These are phyloP conservation scores for Entamoeba histolytica DNA, from an alignment of 208 protist species.

Conservation along the genomic window DNA sequence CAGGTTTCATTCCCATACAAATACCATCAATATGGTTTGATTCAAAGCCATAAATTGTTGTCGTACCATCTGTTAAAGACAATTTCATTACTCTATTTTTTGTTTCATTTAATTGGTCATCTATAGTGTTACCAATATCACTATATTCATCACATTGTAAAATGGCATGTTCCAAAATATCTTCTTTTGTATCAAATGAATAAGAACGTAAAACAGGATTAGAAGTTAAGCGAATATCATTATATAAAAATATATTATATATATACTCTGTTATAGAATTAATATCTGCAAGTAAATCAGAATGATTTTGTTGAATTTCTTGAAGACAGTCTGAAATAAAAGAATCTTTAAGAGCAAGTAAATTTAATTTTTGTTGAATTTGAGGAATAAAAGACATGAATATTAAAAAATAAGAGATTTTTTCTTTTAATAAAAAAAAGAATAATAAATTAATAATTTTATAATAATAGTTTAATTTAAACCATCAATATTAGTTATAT, in stretches of 20 bases:
- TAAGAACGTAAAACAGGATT: neutral
- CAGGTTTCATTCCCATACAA: neutral
- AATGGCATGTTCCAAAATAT: neutral
- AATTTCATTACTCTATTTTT: neutral
- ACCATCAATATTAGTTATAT: neutral
- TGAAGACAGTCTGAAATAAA: neutral
- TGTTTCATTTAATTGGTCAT: neutral
- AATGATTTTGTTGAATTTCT: neutral
- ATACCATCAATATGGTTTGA: neutral
- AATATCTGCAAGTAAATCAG: neutral
- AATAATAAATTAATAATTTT: neutral
- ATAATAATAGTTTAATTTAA: neutral
- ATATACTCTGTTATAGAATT: neutral
- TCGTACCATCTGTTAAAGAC: neutral
- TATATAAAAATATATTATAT: neutral
- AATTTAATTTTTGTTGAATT: neutral
- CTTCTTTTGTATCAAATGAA: neutral
- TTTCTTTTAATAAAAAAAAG: neutral
- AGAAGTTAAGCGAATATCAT: neutral
- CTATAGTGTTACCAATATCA: neutral
- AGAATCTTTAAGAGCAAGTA: neutral
- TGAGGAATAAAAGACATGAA: neutral
- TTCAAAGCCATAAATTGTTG: neutral
- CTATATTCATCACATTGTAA: neutral
- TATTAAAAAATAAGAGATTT: neutral